Conservation (phyloP, 2,329 filamentous ascomycete species). For the Fusarium bactridioides region DNA sequence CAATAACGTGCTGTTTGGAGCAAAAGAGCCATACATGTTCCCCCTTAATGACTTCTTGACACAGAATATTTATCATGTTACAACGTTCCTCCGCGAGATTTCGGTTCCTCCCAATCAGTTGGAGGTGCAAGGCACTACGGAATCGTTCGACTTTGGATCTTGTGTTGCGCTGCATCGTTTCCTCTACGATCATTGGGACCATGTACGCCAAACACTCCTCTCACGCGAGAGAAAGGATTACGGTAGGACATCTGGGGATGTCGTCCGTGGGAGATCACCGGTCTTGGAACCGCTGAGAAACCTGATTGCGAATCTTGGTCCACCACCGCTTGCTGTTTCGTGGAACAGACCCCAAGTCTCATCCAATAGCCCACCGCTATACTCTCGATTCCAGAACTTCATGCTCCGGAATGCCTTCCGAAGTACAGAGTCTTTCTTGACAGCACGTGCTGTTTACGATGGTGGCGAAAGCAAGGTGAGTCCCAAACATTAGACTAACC, state of each 20-base stretch:
- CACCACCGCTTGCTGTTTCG: constrained; percentile 72
- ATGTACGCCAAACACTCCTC: constrained; percentile 70
- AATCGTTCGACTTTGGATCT: constrained; percentile 74
- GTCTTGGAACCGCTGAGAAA: constrained; percentile 67
- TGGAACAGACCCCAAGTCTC: constrained; percentile 75
- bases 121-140: constrained; percentile 51
- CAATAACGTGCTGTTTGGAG: constrained; percentile 75
- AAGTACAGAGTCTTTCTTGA: constrained; percentile 70
- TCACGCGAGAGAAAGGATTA: constrained; percentile 66
- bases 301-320: constrained; percentile 71
- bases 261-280: constrained; percentile 60
- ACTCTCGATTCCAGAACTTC: constrained; percentile 75
- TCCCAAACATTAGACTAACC: neutral
- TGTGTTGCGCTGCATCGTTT: constrained; percentile 74
- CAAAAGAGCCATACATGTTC: constrained; percentile 77
- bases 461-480: constrained; percentile 73
- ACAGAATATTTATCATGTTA: constrained; percentile 73
- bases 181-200: constrained; percentile 76
- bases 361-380: constrained; percentile 67
- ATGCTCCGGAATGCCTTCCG: constrained; percentile 75
- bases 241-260: constrained; percentile 62
- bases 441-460: constrained; percentile 72
- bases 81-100: constrained; percentile 72
- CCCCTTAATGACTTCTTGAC: constrained; percentile 74
- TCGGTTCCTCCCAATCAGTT: constrained; percentile 63